These are phyloP conservation scores for Exophiala xenobiotica DNA, from an alignment of 2,329 filamentous ascomycete genomes.

Conservation along the genomic window DNA sequence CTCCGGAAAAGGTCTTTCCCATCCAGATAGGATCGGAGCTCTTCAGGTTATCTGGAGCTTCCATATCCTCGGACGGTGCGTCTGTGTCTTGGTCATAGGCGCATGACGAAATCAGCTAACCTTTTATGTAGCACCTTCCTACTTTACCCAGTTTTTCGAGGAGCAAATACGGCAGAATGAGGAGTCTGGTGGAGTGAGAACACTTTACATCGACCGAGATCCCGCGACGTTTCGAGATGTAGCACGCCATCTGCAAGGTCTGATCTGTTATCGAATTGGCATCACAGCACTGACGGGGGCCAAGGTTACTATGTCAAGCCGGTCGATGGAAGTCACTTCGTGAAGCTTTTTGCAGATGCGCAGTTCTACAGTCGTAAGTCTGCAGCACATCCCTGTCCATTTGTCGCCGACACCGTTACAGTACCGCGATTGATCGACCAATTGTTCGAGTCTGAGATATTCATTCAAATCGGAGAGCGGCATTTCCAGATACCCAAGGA, in stretches of 20 bases:
- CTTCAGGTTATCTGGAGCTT: conserved; percentile 68
- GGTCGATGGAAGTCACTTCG: conserved; percentile 79
- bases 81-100: conserved; percentile 19
- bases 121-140: conserved; percentile 76
- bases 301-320: conserved; percentile 79
- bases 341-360: conserved; percentile 88
- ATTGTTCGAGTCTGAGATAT: conserved; percentile 87
- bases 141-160: conserved; percentile 91
- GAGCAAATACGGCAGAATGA: conserved; percentile 71
- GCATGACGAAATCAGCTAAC: conserved; percentile 15
- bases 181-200: conserved; percentile 64
- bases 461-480: conserved; percentile 81
- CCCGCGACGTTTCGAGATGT: conserved; percentile 87
- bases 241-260: conserved; percentile 78
- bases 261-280: not conserved
- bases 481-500: conserved; percentile 90
- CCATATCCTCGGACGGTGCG: conserved; percentile 70
- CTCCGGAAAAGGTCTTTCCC: conserved; percentile 64
- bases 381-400: not conserved
- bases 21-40: conserved; percentile 69
- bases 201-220: conserved; percentile 93
- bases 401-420: conserved; percentile 38
- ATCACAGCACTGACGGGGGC: conserved; percentile 5
- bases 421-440: conserved; percentile 87
- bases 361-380: conserved; percentile 83